These are phyloP conservation scores for Lactarius hatsudake DNA, from an alignment of 768 basidiomycete genomes.

Conservation along the genomic window DNA sequence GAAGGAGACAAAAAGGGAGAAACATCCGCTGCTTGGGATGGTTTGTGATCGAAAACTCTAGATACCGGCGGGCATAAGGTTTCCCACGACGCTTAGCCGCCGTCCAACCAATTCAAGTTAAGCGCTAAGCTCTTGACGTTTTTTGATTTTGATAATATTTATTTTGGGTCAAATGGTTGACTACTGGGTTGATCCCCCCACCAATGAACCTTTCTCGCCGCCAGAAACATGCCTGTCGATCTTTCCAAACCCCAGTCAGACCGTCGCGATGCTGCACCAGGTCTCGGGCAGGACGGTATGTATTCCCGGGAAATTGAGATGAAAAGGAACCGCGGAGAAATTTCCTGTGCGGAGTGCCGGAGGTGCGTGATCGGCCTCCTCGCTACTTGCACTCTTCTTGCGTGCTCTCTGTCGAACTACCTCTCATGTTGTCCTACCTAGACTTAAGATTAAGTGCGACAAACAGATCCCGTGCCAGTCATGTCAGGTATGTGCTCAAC, in stretches of 20 bases:
- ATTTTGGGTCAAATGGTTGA: too few species aligned
- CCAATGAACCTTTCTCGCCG: constrained; percentile 9
- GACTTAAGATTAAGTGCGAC: constrained; percentile 81
- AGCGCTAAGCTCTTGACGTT: constrained; percentile 17
- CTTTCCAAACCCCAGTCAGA: constrained; percentile 44
- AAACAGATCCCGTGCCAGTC: constrained; percentile 79
- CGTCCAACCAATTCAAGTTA: constrained; percentile 1
- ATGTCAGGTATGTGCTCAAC: constrained; percentile 51
- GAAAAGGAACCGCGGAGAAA: constrained; percentile 71
- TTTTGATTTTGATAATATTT: too few species aligned
- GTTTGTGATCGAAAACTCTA: neutral
- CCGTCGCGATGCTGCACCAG: constrained; percentile 50
- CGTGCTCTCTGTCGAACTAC: constrained; percentile 3
- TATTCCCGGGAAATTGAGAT: constrained; percentile 68
- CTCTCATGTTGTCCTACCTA: constrained; percentile 31
- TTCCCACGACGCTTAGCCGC: constrained; percentile 8
- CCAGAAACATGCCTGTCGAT: constrained; percentile 52
- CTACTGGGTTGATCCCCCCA: neutral
- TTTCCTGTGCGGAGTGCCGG: constrained; percentile 79
- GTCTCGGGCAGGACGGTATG: constrained; percentile 48
- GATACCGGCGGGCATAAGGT: neutral
- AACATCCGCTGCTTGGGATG: neutral
- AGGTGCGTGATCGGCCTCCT: constrained; percentile 50
- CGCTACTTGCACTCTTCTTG: neutral
- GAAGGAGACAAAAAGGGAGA: neutral